A percentile compares a stretch with the other conserved stretches of the same genome.
phyloP scores from a whole-genome alignment of 2,329 filamentous ascomycete species.

The Blumeriella jaapii region DNA sequence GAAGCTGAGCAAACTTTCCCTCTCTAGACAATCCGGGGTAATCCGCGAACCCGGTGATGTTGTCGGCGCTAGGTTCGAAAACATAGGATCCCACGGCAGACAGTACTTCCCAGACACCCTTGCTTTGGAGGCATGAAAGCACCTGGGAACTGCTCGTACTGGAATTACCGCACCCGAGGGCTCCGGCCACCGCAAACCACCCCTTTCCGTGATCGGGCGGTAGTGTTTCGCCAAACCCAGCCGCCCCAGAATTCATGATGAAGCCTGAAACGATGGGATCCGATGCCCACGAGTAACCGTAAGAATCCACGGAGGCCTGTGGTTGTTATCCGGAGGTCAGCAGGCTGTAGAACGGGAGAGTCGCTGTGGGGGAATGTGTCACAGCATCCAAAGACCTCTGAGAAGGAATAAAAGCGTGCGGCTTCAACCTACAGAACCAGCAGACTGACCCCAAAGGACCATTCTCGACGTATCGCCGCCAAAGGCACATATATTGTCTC shows the following conservation, averaged over 20 bases:
- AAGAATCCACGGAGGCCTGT: slow-evolving; percentile 16
- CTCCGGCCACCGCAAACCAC: slow-evolving; percentile 9
- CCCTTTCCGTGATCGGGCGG: slow-evolving; percentile 1
- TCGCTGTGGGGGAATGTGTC: too few relatives aligned
- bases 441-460: slow-evolving; percentile 49
- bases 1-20: slow-evolving; percentile 11
- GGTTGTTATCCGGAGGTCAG: too few relatives aligned
- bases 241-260: slow-evolving; percentile 25
- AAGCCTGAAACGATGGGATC: slow-evolving; percentile 18
- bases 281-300: slow-evolving; percentile 5
- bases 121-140: slow-evolving; percentile 8
- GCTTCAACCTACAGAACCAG: too few relatives aligned
- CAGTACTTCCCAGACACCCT: slow-evolving; percentile 4
- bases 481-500: slow-evolving; percentile 42
- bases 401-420: too few relatives aligned
- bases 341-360: too few relatives aligned
- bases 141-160: slow-evolving; percentile 5
- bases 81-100: neutral
- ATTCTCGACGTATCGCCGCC: slow-evolving; percentile 38
- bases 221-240: slow-evolving; percentile 5
- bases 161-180: slow-evolving; percentile 15
- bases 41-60: slow-evolving; percentile 9
- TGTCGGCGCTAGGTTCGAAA: slow-evolving; percentile 13
- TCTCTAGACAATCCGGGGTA: slow-evolving; percentile 5
- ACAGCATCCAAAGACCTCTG: too few relatives aligned